A percentile compares a stretch with the other conserved stretches of the same genome.
Evolutionary conservation across 2,329 filamentous ascomycete genomes (phyloP).

Genomic region (Capronia epimyces): DNA sequence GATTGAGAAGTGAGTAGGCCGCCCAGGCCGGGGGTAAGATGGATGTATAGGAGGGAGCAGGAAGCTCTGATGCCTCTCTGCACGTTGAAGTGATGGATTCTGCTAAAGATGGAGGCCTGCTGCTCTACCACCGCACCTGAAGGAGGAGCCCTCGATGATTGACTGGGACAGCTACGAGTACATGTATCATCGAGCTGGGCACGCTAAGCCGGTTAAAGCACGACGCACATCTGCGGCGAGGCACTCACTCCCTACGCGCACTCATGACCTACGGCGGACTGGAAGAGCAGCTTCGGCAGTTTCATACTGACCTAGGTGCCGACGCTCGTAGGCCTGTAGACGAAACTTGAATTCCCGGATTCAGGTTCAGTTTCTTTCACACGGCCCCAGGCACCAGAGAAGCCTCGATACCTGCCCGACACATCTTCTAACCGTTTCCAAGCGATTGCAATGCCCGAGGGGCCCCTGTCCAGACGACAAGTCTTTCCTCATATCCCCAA

Average conservation of each 20-base stretch:
- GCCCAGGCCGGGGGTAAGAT: constrained; percentile 24
- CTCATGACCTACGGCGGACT: too few species aligned
- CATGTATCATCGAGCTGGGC: constrained; percentile 11
- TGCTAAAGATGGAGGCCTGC: constrained; percentile 18
- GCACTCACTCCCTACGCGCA: too few species aligned
- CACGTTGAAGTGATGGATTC: neutral
- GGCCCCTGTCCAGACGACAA: too few species aligned
- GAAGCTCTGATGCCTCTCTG: constrained; percentile 14
- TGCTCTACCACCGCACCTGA: neutral
- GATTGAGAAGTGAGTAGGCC: constrained; percentile 13
- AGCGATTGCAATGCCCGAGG: too few species aligned
- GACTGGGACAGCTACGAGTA: neutral
- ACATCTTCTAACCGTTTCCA: too few species aligned
- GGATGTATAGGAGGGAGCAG: neutral
- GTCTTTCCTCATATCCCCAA: neutral
- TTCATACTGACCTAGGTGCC: too few species aligned
- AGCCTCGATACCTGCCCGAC: too few species aligned
- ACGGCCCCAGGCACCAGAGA: too few species aligned
- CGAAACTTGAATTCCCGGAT: too few species aligned
- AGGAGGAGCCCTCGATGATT: constrained; percentile 11
- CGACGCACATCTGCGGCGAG: constrained; percentile 4
- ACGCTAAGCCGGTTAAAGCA: constrained; percentile 12
- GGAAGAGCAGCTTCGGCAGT: too few species aligned
- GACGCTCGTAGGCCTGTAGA: too few species aligned
- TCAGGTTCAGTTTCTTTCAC: too few species aligned